These are phyloP conservation scores for Picea sitchensis DNA, from an alignment of 75 land plant species.

Conservation along the genomic window DNA sequence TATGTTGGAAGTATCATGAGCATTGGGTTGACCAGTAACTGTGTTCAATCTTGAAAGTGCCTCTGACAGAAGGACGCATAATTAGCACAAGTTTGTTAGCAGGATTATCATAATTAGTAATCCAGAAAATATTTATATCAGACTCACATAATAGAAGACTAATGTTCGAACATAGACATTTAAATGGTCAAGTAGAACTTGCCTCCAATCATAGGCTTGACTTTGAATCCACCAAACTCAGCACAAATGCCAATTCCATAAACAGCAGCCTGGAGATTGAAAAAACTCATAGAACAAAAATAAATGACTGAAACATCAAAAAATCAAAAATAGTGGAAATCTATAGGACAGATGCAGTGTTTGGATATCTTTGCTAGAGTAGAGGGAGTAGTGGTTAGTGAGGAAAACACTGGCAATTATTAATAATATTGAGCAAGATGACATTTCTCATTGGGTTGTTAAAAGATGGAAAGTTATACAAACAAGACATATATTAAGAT, in stretches of 20 bases:
- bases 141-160: neutral
- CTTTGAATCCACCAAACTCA: conserved; percentile 70
- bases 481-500: no score
- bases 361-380: neutral
- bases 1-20: conserved; percentile 51
- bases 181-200: neutral
- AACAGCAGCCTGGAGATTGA: conserved; percentile 60
- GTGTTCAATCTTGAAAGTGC: conserved; percentile 62
- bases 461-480: no score
- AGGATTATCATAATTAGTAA: neutral
- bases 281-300: neutral
- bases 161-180: neutral
- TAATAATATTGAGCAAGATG: no score
- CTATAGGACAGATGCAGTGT: neutral
- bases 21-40: conserved; percentile 64
- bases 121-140: neutral
- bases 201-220: conserved; percentile 79
- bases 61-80: conserved; percentile 38
- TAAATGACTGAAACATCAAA: neutral
- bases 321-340: conserved; percentile 1
- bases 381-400: neutral
- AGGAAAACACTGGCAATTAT: no score
- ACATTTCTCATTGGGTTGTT: no score
- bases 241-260: conserved; percentile 91
- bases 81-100: neutral